These are phyloP conservation scores for Monosporascus ibericus DNA, from an alignment of 2,329 filamentous ascomycete genomes.

Conservation along the genomic window DNA sequence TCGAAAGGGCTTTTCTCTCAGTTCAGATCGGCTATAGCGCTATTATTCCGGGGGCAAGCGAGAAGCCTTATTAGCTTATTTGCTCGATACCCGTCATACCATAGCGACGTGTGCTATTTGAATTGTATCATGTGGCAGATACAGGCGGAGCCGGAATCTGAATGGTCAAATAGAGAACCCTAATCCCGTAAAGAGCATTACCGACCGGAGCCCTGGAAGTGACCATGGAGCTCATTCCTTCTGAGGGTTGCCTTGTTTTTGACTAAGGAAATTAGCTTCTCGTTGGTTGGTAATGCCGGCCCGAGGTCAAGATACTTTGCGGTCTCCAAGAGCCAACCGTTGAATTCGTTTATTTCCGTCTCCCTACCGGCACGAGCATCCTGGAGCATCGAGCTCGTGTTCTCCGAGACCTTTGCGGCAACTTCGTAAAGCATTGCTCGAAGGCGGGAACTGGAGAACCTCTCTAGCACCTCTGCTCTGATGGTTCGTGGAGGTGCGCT, in stretches of 20 bases:
- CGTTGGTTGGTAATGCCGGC: constrained; percentile 32
- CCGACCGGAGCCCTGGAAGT: background rate
- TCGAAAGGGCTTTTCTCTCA: too few relatives aligned
- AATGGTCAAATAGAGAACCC: background rate
- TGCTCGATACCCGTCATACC: too few relatives aligned
- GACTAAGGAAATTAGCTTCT: constrained; percentile 37
- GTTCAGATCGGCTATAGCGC: too few relatives aligned
- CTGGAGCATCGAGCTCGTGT: constrained; percentile 58
- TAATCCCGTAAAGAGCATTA: background rate
- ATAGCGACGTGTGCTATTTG: too few relatives aligned
- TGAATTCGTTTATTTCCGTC: constrained; percentile 54
- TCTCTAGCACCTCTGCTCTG: constrained; percentile 21
- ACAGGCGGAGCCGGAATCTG: too few relatives aligned
- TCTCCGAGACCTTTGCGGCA: constrained; percentile 42
- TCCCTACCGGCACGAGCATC: constrained; percentile 44
- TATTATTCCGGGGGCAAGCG: too few relatives aligned
- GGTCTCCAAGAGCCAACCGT: constrained; percentile 50
- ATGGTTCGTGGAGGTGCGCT: constrained; percentile 33
- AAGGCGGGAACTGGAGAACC: constrained; percentile 39
- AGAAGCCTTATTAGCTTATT: too few relatives aligned
- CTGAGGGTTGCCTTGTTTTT: constrained; percentile 28
- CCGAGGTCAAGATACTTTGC: constrained; percentile 31
- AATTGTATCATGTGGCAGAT: too few relatives aligned
- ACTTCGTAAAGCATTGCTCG: constrained; percentile 40
- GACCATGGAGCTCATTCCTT: constrained; percentile 25